Percentiles rank a stretch among this genome's conserved stretches.
phyloP scores from a whole-genome alignment of 2,329 filamentous ascomycete genomes.

The Ceratocystis colombiana region DNA sequence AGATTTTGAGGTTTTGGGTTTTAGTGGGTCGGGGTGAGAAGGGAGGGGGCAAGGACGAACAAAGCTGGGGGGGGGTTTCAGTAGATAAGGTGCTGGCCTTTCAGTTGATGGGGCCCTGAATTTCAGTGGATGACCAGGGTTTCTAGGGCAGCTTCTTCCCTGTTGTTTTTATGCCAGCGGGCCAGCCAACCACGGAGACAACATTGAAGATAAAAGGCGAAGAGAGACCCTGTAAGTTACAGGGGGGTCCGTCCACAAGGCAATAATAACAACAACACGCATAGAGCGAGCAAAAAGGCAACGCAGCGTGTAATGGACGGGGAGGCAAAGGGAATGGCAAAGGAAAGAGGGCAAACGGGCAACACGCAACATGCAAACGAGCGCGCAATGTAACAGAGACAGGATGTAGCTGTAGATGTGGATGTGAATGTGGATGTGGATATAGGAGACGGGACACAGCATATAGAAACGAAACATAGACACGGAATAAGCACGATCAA shows the following conservation, averaged over 20 bases:
- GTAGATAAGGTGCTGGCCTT: not conserved
- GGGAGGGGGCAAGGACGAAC: not conserved
- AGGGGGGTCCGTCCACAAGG: not conserved
- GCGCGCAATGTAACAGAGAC: not conserved
- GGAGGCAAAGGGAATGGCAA: not conserved
- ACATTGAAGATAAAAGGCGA: too few relatives aligned
- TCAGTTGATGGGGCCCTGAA: too few relatives aligned
- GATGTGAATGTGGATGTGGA: not conserved
- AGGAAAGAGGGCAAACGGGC: not conserved
- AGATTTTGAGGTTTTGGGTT: not conserved
- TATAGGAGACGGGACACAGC: not conserved
- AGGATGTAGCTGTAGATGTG: not conserved
- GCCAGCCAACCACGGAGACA: too few relatives aligned
- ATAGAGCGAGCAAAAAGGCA: not conserved
- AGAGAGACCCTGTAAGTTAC: not conserved
- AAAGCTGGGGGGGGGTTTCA: not conserved
- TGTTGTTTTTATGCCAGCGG: too few relatives aligned
- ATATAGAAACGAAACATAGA: not conserved
- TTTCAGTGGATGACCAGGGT: too few relatives aligned
- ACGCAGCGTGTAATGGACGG: not conserved
- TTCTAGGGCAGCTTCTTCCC: too few relatives aligned
- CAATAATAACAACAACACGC: conserved; percentile 1
- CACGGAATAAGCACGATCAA: too few relatives aligned
- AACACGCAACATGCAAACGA: not conserved
- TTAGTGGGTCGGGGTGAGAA: conserved; percentile 1